phyloP scores from a whole-genome alignment of 1,139 yeast genomes.

The Scheffersomyces titani region DNA sequence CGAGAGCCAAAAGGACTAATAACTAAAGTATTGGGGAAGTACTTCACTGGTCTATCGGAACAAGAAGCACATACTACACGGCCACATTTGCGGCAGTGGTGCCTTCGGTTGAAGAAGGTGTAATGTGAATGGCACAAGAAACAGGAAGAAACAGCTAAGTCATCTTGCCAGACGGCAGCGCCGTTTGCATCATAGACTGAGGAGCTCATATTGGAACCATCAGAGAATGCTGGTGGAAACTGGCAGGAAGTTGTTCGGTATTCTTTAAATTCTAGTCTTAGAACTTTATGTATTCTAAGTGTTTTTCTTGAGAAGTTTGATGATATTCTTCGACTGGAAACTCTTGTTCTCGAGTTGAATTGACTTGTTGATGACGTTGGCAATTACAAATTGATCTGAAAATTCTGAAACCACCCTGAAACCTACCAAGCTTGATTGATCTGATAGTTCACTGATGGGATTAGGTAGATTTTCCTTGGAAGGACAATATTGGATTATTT shows the following conservation, averaged over 20 bases:
- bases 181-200: neutral
- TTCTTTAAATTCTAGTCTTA: no score
- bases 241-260: neutral
- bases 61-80: conserved; percentile 71
- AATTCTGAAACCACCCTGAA: neutral
- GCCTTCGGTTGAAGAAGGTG: conserved; percentile 74
- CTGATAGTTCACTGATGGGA: neutral
- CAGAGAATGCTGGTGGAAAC: neutral
- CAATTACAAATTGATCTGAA: no score
- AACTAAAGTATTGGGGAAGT: conserved; percentile 42
- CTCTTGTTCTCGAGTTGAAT: no score
- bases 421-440: neutral
- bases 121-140: conserved; percentile 59
- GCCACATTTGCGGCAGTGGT: conserved; percentile 91
- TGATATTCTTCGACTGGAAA: no score
- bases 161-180: conserved; percentile 70
- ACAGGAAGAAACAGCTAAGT: conserved; percentile 61
- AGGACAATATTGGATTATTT: neutral
- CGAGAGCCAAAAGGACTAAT: conserved; percentile 29
- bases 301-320: no score
- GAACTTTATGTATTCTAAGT: neutral
- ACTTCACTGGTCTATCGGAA: conserved; percentile 48
- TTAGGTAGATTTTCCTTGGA: neutral
- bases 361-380: no score
- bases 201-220: neutral